Conservation (phyloP, 73 alveolate genomes). For the Tetrahymena borealis region DNA sequence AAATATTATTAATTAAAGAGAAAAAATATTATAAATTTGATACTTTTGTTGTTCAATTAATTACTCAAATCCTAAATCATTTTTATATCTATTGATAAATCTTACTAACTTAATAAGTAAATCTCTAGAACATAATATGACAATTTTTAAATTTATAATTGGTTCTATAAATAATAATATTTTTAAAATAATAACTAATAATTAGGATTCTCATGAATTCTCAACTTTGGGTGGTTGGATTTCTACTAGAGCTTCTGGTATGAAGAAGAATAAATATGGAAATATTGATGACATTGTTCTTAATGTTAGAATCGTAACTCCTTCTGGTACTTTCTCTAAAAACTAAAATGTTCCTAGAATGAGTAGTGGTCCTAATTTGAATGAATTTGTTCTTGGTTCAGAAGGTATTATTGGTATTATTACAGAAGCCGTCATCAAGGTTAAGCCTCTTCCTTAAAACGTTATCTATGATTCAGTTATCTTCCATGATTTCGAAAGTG, state of each 20-base stretch:
- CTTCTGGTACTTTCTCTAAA: constrained; percentile 63
- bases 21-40: too few species aligned
- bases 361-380: constrained; percentile 78
- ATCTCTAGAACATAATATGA: too few species aligned
- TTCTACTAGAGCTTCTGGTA: constrained; percentile 86
- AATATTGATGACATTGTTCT: constrained; percentile 86
- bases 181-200: neutral
- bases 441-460: constrained; percentile 65
- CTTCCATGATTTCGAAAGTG: constrained; percentile 79
- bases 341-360: constrained; percentile 74
- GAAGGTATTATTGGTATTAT: constrained; percentile 82
- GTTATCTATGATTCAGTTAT: constrained; percentile 63
- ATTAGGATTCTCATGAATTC: constrained; percentile 69
- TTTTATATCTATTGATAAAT: too few species aligned
- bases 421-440: constrained; percentile 72
- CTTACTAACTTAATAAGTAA: too few species aligned
- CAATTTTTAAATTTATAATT: too few species aligned
- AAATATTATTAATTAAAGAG: too few species aligned
- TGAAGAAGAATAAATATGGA: constrained; percentile 92
- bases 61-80: too few species aligned
- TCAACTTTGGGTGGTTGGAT: constrained; percentile 90
- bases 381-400: constrained; percentile 64
- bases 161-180: too few species aligned
- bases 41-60: too few species aligned
- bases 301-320: constrained; percentile 66